phyloP scores from a whole-genome alignment of 352 stramenopile species.

The Globisporangium uncinulatum region DNA sequence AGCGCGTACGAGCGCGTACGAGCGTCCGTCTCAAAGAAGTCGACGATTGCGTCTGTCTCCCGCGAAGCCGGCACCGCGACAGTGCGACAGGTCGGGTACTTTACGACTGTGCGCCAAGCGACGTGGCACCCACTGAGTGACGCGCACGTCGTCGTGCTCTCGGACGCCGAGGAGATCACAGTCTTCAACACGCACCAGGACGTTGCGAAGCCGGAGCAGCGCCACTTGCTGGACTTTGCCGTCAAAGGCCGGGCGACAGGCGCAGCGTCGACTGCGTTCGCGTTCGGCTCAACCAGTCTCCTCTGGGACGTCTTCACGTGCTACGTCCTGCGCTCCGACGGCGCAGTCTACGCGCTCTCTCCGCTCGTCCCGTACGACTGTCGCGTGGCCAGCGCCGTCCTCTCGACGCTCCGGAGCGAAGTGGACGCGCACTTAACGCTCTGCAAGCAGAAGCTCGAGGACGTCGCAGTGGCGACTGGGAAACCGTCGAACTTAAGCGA shows the following conservation, averaged over 20 bases:
- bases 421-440: conserved; percentile 54
- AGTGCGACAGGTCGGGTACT: conserved; percentile 54
- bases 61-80: conserved; percentile 41
- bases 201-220: conserved; percentile 66
- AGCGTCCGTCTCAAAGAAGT: conserved; percentile 8
- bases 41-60: conserved; percentile 36
- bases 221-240: conserved; percentile 49
- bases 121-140: conserved; percentile 74
- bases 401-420: conserved; percentile 50
- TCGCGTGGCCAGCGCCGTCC: conserved; percentile 29
- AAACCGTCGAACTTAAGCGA: conserved; percentile 4
- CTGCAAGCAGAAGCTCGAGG: conserved; percentile 40
- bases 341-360: conserved; percentile 62
- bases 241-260: conserved; percentile 21
- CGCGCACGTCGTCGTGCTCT: conserved; percentile 64
- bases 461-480: not conserved
- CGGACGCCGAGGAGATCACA: conserved; percentile 66
- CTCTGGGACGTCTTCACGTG: conserved; percentile 74
- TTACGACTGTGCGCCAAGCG: conserved; percentile 43
- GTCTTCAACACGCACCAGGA: conserved; percentile 65
- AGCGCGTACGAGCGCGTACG: conserved; percentile 30
- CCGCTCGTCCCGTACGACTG: conserved; percentile 65
- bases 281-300: conserved; percentile 45
- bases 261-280: conserved; percentile 41
- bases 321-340: conserved; percentile 69